phyloP scores from a whole-genome alignment of 768 basidiomycete species.

The Hortiboletus campestris region DNA sequence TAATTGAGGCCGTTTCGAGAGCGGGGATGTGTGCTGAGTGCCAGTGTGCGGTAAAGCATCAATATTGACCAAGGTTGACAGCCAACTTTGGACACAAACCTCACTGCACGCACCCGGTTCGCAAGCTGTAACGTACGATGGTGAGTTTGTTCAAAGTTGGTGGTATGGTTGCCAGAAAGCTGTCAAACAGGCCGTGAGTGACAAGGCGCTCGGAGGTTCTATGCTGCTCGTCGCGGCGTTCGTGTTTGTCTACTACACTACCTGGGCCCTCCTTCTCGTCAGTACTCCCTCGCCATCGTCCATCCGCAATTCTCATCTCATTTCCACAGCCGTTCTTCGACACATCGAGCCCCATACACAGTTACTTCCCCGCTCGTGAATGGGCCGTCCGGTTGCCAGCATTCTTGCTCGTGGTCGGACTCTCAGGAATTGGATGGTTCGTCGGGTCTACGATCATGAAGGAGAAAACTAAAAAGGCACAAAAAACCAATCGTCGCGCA shows the following conservation, averaged over 20 bases:
- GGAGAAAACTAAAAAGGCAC: conserved; percentile 68
- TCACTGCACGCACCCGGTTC: background rate
- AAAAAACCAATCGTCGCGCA: conserved; percentile 58
- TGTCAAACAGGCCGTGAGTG: conserved; percentile 61
- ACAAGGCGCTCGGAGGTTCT: conserved; percentile 73
- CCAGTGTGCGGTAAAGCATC: background rate
- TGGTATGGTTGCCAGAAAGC: background rate
- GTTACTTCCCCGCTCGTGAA: conserved; percentile 82
- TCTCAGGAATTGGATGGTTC: conserved; percentile 78
- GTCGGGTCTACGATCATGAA: conserved; percentile 73
- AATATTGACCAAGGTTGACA: background rate
- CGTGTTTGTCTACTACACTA: conserved; percentile 87
- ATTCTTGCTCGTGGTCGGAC: conserved; percentile 74
- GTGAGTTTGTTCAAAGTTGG: conserved; percentile 16
- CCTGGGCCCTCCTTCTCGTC: conserved; percentile 87
- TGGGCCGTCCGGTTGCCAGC: conserved; percentile 91
- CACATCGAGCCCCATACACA: conserved; percentile 65
- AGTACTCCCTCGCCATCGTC: conserved; percentile 23
- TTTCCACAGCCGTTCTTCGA: conserved; percentile 78
- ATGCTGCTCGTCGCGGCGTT: conserved; percentile 78
- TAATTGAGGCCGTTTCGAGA: background rate
- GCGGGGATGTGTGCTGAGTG: background rate
- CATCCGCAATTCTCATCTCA: conserved; percentile 6
- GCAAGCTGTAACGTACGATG: conserved; percentile 16
- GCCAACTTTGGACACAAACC: conserved; percentile 20